Conservation (phyloP, 148 eudicot genomes). For the Bassia scoparia region DNA sequence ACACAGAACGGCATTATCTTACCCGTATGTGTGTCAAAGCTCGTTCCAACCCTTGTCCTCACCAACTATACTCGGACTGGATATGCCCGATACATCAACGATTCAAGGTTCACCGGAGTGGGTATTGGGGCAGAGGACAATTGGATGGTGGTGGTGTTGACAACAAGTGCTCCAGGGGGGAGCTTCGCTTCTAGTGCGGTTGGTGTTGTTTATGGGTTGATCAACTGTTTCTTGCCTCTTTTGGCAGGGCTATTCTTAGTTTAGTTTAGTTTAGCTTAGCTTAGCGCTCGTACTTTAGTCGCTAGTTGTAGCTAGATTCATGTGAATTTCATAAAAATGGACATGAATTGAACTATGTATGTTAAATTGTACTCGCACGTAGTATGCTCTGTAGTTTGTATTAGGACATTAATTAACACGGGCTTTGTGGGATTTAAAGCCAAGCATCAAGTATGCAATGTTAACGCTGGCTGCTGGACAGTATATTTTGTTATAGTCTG, state of each 20-base stretch:
- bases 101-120: slow-evolving; percentile 52
- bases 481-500: no score
- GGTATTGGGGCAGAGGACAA: slow-evolving; percentile 69
- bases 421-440: no score
- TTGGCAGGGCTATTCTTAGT: slow-evolving; percentile 21
- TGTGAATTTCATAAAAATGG: no score
- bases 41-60: slow-evolving; percentile 54
- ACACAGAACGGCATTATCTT: slow-evolving; percentile 55
- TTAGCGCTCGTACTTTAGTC: background rate
- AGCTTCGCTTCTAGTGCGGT: slow-evolving; percentile 41
- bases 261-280: background rate
- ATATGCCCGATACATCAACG: slow-evolving; percentile 40
- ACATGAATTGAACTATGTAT: no score
- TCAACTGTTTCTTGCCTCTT: slow-evolving; percentile 13
- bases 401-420: no score
- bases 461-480: no score
- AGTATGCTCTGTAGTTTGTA: no score
- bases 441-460: no score
- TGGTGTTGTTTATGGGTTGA: slow-evolving; percentile 12
- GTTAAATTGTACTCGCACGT: no score
- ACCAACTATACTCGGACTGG: slow-evolving; percentile 63
- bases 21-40: slow-evolving; percentile 62
- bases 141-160: slow-evolving; percentile 72
- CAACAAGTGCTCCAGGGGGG: slow-evolving; percentile 46
- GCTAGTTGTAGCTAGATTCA: no score